These are phyloP conservation scores for Apiotrichum brassicae DNA, from an alignment of 1,284 basidiomycete genomes.

Conservation along the genomic window DNA sequence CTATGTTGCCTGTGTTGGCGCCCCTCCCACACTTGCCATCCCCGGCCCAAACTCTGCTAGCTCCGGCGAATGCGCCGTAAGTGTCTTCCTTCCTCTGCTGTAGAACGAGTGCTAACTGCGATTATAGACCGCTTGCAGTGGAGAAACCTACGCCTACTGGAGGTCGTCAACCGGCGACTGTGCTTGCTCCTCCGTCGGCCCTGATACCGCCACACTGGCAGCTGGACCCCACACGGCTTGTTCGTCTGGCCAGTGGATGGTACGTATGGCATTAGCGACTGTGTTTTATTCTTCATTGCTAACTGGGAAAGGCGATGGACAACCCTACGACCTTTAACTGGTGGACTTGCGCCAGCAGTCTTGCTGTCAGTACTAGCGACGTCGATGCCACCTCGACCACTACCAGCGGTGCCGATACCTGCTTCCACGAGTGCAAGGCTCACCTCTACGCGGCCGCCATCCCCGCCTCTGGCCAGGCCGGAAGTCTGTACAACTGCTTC, in stretches of 20 bases:
- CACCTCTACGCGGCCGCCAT: background rate
- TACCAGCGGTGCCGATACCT: background rate
- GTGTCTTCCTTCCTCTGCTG: no score
- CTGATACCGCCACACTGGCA: background rate
- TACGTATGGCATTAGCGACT: no score
- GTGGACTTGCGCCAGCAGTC: no score
- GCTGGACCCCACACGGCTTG: no score
- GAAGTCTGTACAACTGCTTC: background rate
- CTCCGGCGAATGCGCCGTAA: no score
- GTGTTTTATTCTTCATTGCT: no score
- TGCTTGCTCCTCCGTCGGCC: background rate
- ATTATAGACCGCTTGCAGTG: background rate
- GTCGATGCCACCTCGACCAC: no score
- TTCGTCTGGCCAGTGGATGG: no score
- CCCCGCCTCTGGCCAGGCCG: background rate
- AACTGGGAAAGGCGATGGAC: no score
- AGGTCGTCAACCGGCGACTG: background rate
- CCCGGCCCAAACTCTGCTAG: no score
- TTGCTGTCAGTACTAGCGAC: no score
- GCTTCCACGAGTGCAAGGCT: background rate
- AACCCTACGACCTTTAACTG: background rate
- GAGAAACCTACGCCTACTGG: background rate
- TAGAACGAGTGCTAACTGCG: background rate
- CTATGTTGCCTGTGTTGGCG: background rate
- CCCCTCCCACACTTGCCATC: background rate